Evolutionary conservation across 768 basidiomycete species (phyloP), one percentile per base, ranked within the genome.

Genomic region (Panaeolus cyanescens): DNA sequence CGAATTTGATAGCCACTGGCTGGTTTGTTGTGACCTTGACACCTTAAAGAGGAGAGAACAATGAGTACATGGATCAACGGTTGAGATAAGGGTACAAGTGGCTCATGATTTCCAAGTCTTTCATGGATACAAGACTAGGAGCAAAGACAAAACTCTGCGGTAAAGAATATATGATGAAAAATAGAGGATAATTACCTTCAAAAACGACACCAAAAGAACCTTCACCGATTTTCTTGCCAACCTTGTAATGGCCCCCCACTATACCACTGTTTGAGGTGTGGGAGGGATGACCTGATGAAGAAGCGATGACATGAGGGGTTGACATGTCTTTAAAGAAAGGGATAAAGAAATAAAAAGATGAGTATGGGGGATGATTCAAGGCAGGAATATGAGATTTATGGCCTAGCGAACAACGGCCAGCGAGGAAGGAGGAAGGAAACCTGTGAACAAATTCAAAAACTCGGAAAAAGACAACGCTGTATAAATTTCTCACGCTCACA

Each of bases 201-300:
- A 97, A 94, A 64, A 99, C 91, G 66, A 99, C 96, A 70, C 96
- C 96, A 73, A 99, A 99, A n/a, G 91, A 93, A 55, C 96, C 96
- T 78, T 99, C 96, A 54, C 96, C 96, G 74, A 99, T 96, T 87
- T 98, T 98, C 85, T 96, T 95, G 55, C 96, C 96, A 56, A 99
- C 95, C 64, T 92, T 85, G 72, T 86, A 93, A 73, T 92, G 86
- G 69, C 81, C 87, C 40, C 91, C 91, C 61, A 93, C 89, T 73
- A 93, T 85, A 68, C 90, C 86, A 74, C 87, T 90, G 37, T 85
- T 88, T 31, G 83, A 82, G 53, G 86, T 82, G 70, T 86, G 85
- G 17, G 86, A 83, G 56, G 85, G 87, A 75, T 90, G 89, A 45
- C 86, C 79, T 53, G 88, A 90, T 62, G 90, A 91, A 37, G 91